Evolutionary conservation across 192 early-diverging fungal species (phyloP).

Genomic region (Geranomyces michiganensis): DNA sequence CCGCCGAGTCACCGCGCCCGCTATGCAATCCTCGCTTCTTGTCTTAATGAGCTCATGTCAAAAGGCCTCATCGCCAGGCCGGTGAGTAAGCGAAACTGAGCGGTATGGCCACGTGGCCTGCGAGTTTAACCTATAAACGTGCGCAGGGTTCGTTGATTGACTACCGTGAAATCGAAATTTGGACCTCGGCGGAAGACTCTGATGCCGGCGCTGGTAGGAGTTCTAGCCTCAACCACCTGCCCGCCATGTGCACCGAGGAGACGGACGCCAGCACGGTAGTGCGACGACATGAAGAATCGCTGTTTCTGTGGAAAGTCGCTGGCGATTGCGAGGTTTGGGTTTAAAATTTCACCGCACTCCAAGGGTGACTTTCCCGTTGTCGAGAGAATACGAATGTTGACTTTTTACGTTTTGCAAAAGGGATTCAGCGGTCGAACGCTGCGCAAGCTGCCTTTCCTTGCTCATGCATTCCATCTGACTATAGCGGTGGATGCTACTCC

Average conservation of each 20-base stretch:
- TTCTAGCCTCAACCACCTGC: neutral
- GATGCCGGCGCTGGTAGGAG: neutral
- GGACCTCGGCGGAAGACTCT: neutral
- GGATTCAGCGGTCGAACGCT: slow-evolving; percentile 54
- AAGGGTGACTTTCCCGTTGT: neutral
- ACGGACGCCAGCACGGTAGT: neutral
- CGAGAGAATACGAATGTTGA: neutral
- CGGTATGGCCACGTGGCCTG: too few species aligned
- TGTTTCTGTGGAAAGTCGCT: slow-evolving; percentile 40
- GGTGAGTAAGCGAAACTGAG: neutral
- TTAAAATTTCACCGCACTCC: neutral
- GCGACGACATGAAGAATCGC: slow-evolving; percentile 8
- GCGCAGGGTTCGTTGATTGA: slow-evolving; percentile 35
- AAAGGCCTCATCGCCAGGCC: slow-evolving; percentile 45
- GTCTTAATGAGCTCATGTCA: slow-evolving; percentile 57
- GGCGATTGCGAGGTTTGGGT: slow-evolving; percentile 39
- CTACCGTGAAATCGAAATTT: slow-evolving; percentile 48
- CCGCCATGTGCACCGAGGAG: neutral
- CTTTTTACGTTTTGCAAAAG: neutral
- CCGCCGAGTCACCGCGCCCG: slow-evolving; percentile 56
- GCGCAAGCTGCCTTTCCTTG: slow-evolving; percentile 61
- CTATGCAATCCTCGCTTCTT: slow-evolving; percentile 57
- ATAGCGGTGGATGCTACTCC: neutral
- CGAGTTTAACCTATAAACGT: too few species aligned
- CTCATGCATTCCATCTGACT: slow-evolving; percentile 43